Conservation (phyloP, 768 basidiomycete genomes). For the Boletus tylopilopsis region DNA sequence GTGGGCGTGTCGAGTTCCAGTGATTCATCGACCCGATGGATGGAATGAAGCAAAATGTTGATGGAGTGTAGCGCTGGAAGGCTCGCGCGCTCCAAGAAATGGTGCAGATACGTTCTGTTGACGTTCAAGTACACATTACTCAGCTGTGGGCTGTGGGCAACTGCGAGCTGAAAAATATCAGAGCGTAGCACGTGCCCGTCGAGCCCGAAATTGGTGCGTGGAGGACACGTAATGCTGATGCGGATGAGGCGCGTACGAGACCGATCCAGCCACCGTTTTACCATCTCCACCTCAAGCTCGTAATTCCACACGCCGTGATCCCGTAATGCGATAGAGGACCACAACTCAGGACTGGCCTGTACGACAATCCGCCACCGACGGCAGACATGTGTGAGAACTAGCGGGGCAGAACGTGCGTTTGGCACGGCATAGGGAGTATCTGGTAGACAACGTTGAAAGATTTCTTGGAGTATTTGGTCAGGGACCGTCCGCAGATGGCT, state of each 20-base stretch:
- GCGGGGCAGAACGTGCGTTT: constrained; percentile 21
- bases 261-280: constrained; percentile 19
- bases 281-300: constrained; percentile 25
- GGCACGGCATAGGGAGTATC: constrained; percentile 23
- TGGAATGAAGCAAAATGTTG: constrained; percentile 12
- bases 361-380: constrained; percentile 30
- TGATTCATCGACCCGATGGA: constrained; percentile 5
- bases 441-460: constrained; percentile 27
- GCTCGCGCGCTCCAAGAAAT: constrained; percentile 12
- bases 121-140: constrained; percentile 17
- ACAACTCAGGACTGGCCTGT: constrained; percentile 29
- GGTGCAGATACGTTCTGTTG: constrained; percentile 16
- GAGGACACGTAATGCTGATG: constrained; percentile 19
- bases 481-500: constrained; percentile 29
- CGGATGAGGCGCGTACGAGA: constrained; percentile 21
- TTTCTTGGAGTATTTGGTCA: constrained; percentile 31
- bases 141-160: constrained; percentile 20
- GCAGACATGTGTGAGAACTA: constrained; percentile 33
- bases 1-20: neutral
- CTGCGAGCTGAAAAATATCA: constrained; percentile 18
- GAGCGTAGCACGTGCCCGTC: constrained; percentile 5
- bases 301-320: constrained; percentile 31
- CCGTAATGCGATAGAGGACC: constrained; percentile 26
- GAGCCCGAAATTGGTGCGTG: constrained; percentile 16
- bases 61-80: constrained; percentile 15